Evolutionary conservation across 1,284 basidiomycete genomes (phyloP).

Genomic region (Cyathus olla): DNA sequence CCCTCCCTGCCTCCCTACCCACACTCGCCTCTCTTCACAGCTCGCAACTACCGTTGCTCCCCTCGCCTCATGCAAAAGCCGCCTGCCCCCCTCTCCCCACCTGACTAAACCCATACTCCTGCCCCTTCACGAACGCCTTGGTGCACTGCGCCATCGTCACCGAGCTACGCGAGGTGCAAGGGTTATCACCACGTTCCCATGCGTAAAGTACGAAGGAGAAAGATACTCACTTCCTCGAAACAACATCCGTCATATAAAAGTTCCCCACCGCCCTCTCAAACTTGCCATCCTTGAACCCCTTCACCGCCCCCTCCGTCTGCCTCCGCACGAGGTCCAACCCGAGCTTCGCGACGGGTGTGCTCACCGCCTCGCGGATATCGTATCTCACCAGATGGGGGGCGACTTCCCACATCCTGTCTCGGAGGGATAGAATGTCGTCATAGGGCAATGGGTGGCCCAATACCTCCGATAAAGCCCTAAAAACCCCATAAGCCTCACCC

Average conservation of each 20-base stretch:
- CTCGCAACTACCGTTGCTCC: too few relatives aligned
- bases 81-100: slow-evolving; percentile 45
- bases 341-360: slow-evolving; percentile 57
- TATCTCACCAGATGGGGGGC: slow-evolving; percentile 93
- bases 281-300: slow-evolving; percentile 59
- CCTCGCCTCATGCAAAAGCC: slow-evolving; percentile 52
- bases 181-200: too few relatives aligned
- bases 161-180: slow-evolving; percentile 58
- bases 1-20: too few relatives aligned
- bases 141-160: slow-evolving; percentile 92
- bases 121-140: slow-evolving; percentile 78
- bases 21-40: too few relatives aligned
- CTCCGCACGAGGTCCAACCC: too few relatives aligned
- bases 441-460: slow-evolving; percentile 88
- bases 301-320: too few relatives aligned
- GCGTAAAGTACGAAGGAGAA: slow-evolving; percentile 5
- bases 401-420: slow-evolving; percentile 98
- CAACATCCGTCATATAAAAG: slow-evolving; percentile 97
- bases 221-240: slow-evolving; percentile 81
- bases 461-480: slow-evolving; percentile 92
- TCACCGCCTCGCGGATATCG: slow-evolving; percentile 78
- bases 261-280: slow-evolving; percentile 90
- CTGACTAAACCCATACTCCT: slow-evolving; percentile 50
- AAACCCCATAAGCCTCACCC: slow-evolving; percentile 2
- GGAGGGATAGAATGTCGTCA: slow-evolving; percentile 88